Evolutionary conservation across 2,329 filamentous ascomycete genomes (phyloP).

Genomic region (Pseudogymnoascus sp.): DNA sequence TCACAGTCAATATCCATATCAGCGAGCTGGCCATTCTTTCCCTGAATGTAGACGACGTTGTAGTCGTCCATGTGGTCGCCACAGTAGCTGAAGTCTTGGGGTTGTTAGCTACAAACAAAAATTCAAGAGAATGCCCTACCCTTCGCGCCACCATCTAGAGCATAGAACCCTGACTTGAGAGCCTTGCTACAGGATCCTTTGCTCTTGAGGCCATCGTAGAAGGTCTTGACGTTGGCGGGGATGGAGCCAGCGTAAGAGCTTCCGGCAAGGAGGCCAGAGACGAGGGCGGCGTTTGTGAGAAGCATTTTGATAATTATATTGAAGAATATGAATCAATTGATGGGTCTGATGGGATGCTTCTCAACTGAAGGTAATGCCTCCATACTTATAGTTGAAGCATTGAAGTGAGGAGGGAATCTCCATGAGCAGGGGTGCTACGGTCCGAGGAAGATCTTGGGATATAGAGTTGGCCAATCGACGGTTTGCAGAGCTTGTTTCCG

Average conservation of each 20-base stretch:
- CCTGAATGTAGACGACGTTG: constrained; percentile 41
- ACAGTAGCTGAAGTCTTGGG: constrained; percentile 35
- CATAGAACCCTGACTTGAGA: constrained; percentile 35
- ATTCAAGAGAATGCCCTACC: constrained; percentile 23
- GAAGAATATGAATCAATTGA: constrained; percentile 4
- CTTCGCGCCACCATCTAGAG: constrained; percentile 29
- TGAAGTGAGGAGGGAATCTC: background rate
- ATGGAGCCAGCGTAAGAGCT: constrained; percentile 23
- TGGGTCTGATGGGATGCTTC: background rate
- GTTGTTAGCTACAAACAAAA: constrained; percentile 10
- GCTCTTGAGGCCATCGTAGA: constrained; percentile 34
- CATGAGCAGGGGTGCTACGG: background rate
- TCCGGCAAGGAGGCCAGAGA: background rate
- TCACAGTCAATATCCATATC: constrained; percentile 55
- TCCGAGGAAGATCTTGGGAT: background rate
- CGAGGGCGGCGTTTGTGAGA: background rate
- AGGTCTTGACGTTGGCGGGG: constrained; percentile 33
- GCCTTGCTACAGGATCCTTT: constrained; percentile 32
- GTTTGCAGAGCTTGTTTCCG: background rate
- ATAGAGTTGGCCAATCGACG: background rate
- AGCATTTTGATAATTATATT: constrained; percentile 3
- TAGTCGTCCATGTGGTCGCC: constrained; percentile 34
- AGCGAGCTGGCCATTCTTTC: constrained; percentile 33
- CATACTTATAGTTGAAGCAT: constrained; percentile 5
- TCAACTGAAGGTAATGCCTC: background rate